These are phyloP conservation scores for Chenopodium quinoa DNA, from an alignment of 148 eudicot species.

Conservation along the genomic window DNA sequence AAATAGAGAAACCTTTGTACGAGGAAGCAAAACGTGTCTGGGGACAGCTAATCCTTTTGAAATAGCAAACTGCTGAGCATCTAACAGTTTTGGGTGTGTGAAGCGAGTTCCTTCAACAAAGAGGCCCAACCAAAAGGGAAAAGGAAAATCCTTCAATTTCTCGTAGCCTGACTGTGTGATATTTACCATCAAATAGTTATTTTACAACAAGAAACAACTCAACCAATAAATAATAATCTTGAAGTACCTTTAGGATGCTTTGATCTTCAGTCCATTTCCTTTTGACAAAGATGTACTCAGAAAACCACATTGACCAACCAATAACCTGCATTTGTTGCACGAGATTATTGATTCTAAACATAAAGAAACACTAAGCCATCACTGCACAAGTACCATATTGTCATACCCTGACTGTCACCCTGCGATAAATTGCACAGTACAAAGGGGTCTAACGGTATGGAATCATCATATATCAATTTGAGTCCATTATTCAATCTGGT, in stretches of 20 bases:
- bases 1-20: conserved; percentile 47
- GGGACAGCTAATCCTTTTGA: conserved; percentile 55
- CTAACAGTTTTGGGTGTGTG: conserved; percentile 54
- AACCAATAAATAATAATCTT: conserved; percentile 2
- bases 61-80: conserved; percentile 63
- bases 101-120: conserved; percentile 74
- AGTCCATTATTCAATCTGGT: background rate
- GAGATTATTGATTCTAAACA: background rate
- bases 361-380: background rate
- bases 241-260: conserved; percentile 61
- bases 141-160: conserved; percentile 59
- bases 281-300: conserved; percentile 88
- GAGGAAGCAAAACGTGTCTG: conserved; percentile 65
- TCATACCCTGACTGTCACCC: background rate
- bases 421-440: background rate
- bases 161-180: conserved; percentile 47
- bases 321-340: conserved; percentile 54
- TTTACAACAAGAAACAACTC: background rate
- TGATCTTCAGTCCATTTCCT: conserved; percentile 90
- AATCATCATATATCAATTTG: background rate
- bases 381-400: background rate
- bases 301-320: conserved; percentile 98
- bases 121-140: conserved; percentile 63
- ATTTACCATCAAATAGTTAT: background rate
- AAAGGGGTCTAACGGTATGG: background rate